These are phyloP conservation scores for Boletus rex-veris DNA, from an alignment of 768 basidiomycete genomes.

Conservation along the genomic window DNA sequence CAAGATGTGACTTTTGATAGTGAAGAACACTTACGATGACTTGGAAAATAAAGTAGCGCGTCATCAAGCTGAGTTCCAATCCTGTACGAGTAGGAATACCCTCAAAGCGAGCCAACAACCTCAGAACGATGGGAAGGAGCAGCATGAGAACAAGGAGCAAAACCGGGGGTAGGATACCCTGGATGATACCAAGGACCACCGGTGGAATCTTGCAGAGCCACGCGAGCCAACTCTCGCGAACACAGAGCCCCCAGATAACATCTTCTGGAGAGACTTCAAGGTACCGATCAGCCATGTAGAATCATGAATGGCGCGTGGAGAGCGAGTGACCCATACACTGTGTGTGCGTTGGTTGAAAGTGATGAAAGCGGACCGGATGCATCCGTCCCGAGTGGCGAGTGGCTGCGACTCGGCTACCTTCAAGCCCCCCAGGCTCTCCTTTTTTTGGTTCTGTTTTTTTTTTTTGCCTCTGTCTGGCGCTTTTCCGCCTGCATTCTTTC, in stretches of 20 bases:
- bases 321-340: slow-evolving; percentile 70
- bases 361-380: slow-evolving; percentile 86
- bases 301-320: slow-evolving; percentile 86
- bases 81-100: slow-evolving; percentile 84
- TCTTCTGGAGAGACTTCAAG: slow-evolving; percentile 84
- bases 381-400: too few relatives aligned
- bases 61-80: slow-evolving; percentile 89
- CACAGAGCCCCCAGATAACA: slow-evolving; percentile 86
- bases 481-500: too few relatives aligned
- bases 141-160: slow-evolving; percentile 88
- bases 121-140: slow-evolving; percentile 79
- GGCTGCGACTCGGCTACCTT: too few relatives aligned
- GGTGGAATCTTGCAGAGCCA: slow-evolving; percentile 78
- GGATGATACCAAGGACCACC: slow-evolving; percentile 73
- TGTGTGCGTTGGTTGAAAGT: slow-evolving; percentile 90
- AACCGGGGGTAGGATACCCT: slow-evolving; percentile 86
- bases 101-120: slow-evolving; percentile 79
- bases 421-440: too few relatives aligned
- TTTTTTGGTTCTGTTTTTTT: too few relatives aligned
- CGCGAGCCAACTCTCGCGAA: slow-evolving; percentile 61
- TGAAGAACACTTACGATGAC: slow-evolving; percentile 62
- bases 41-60: slow-evolving; percentile 87
- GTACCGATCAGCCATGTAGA: slow-evolving; percentile 72
- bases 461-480: too few relatives aligned
- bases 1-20: not conserved